Evolutionary conservation across 2,329 filamentous ascomycete genomes (phyloP), one percentile per base, ranked within the genome.

Genomic region (Phaeosphaeria sp.): DNA sequence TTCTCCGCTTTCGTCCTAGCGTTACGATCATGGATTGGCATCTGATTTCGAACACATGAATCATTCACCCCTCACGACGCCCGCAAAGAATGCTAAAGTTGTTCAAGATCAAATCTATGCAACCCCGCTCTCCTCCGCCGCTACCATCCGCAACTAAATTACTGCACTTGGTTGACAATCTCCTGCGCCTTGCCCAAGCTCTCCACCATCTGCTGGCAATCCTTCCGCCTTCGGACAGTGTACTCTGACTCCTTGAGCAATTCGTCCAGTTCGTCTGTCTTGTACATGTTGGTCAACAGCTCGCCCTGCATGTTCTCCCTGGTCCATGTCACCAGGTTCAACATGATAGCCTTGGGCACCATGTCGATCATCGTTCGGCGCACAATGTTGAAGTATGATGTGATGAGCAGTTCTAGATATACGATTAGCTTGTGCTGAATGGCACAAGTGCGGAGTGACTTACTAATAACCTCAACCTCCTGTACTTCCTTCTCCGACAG

Each of bases 121-220:
- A 44, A 49, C 47, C 18, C 47, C 30, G n/a, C 11, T 17, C 18
- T 27, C 18, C 18, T 39, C 18, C 20, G 4, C 1, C 21, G 7
- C 51, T 20, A 25, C 20, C 54, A 17, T 40, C 27, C 20, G n/a
- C 9, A 24, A 21, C 27, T 20, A 17, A 36, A 49, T 53, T 71
- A 77, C 73, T 77, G 74, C 55, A 89, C 87, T 69, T 89, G 86
- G 80, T 92, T 93, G 76, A 99, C 95, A 81, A 99, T 98, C 83
- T 99, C 95, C 79, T 89, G 95, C 56, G 95, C 95, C 79, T 91
- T 90, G 68, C 85, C 82, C 73, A 99, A 83, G 54, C 91, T 96
- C 80, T 99, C 95, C 51, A 99, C 95, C 95, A 99, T 99, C 80
- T 97, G 93, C 81, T 96, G 93, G 80, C 95, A 99, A 80, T 99